These are phyloP conservation scores for Polygonum aviculare DNA, from an alignment of 148 eudicot genomes.

Conservation along the genomic window DNA sequence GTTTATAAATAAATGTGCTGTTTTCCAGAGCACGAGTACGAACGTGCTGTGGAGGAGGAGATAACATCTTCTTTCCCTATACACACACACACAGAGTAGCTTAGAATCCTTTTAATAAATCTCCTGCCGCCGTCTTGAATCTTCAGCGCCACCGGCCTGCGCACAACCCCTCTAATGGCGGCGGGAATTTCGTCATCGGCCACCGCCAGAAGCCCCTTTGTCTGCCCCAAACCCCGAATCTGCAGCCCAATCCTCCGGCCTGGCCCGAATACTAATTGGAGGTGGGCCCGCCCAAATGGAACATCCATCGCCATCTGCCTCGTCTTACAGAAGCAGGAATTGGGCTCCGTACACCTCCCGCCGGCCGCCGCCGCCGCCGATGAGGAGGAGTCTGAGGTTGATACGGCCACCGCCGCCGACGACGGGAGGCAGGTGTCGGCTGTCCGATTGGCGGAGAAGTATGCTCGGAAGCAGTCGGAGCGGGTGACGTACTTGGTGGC, in stretches of 20 bases:
- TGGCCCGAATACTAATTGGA: neutral
- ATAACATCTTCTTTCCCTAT: too few relatives aligned
- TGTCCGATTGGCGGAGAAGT: slow-evolving; percentile 36
- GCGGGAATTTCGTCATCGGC: neutral
- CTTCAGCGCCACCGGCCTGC: neutral
- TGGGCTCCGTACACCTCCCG: neutral
- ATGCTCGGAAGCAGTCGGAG: slow-evolving; percentile 71
- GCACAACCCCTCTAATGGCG: neutral
- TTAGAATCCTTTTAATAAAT: neutral
- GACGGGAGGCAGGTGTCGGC: slow-evolving; percentile 23
- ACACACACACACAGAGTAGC: too few relatives aligned
- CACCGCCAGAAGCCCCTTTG: neutral
- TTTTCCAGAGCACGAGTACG: too few relatives aligned
- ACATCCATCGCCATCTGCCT: neutral
- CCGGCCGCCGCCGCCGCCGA: neutral
- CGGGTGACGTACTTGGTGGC: slow-evolving; percentile 77
- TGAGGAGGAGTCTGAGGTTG: neutral
- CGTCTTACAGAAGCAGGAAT: neutral
- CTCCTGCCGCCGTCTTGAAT: neutral
- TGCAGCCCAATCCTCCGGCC: neutral
- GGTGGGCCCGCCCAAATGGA: neutral
- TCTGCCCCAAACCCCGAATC: neutral
- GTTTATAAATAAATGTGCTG: too few relatives aligned
- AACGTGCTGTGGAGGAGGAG: too few relatives aligned
- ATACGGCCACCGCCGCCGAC: neutral